Evolutionary conservation across 768 basidiomycete genomes (phyloP).

Genomic region (Calocera viscosa): DNA sequence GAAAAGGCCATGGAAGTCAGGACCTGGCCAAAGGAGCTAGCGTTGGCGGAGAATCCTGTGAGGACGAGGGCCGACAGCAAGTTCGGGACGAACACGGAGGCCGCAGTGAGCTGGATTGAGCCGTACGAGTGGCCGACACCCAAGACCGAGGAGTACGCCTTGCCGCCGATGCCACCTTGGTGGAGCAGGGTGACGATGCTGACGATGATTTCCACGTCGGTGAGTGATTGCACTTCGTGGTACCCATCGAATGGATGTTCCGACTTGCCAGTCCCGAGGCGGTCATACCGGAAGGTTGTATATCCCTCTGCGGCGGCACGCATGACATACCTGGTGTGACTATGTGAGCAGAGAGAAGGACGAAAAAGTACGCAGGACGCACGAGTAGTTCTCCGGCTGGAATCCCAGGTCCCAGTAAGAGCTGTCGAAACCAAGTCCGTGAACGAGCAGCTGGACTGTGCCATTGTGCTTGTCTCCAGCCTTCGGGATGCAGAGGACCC

Average conservation of each 20-base stretch:
- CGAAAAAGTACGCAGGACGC: background rate
- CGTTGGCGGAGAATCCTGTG: slow-evolving; percentile 15
- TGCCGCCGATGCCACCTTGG: slow-evolving; percentile 11
- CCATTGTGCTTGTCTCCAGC: slow-evolving; percentile 11
- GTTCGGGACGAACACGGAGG: background rate
- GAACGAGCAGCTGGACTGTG: slow-evolving; percentile 16
- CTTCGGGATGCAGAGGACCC: slow-evolving; percentile 17
- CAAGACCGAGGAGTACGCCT: slow-evolving; percentile 11
- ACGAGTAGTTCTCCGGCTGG: slow-evolving; percentile 11
- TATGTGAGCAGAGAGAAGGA: background rate
- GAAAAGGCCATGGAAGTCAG: slow-evolving; percentile 13
- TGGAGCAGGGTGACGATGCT: slow-evolving; percentile 7
- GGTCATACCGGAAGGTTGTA: slow-evolving; percentile 17
- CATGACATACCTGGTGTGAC: slow-evolving; percentile 10
- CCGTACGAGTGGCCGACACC: slow-evolving; percentile 18
- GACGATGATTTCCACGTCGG: background rate
- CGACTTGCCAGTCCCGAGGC: slow-evolving; percentile 15
- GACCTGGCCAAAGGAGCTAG: slow-evolving; percentile 7
- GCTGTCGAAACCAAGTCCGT: slow-evolving; percentile 17
- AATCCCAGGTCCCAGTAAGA: slow-evolving; percentile 9
- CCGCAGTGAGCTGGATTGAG: slow-evolving; percentile 12
- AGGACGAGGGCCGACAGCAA: slow-evolving; percentile 13
- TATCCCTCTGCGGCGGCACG: slow-evolving; percentile 13
- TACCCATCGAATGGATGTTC: slow-evolving; percentile 16
- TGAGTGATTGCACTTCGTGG: slow-evolving; percentile 9